Conservation (phyloP, 2,329 filamentous ascomycete species). For the Curvularia sp. region DNA sequence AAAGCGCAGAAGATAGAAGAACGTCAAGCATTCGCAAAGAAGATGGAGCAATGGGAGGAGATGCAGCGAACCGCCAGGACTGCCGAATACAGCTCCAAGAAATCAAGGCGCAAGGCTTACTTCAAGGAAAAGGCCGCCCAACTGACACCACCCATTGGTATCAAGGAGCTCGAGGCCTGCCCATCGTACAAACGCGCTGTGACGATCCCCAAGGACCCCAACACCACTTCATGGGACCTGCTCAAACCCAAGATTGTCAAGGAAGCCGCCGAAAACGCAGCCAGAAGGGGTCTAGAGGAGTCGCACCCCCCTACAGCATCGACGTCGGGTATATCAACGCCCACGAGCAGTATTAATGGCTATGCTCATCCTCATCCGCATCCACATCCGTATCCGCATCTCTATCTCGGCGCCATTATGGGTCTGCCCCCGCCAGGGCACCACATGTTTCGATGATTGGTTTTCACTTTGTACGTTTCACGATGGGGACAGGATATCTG, state of each 20-base stretch:
- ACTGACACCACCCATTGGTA: conserved; percentile 48
- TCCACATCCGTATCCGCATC: too few relatives aligned
- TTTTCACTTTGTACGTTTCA: conserved; percentile 16
- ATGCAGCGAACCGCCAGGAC: conserved; percentile 38
- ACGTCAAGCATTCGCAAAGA: conserved; percentile 43
- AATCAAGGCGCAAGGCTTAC: conserved; percentile 44
- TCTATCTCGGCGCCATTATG: conserved; percentile 18
- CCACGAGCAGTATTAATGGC: conserved; percentile 21
- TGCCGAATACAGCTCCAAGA: conserved; percentile 43
- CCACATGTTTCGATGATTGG: conserved; percentile 18
- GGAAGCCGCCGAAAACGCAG: conserved; percentile 37
- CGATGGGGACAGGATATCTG: conserved; percentile 10
- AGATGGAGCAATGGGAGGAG: conserved; percentile 51
- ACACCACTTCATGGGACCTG: conserved; percentile 47
- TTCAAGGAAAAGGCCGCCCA: conserved; percentile 49
- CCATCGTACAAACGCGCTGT: conserved; percentile 51
- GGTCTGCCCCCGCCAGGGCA: conserved; percentile 12
- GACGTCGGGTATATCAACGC: conserved; percentile 32
- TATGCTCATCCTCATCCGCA: too few relatives aligned
- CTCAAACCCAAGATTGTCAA: conserved; percentile 49
- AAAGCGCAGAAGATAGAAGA: conserved; percentile 41
- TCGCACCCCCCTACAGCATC: conserved; percentile 23
- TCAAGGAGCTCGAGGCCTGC: conserved; percentile 48
- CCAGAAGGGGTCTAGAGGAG: conserved; percentile 17
- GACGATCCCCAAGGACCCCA: conserved; percentile 50